Base-by-base conservation (phyloP, 306 rosid genomes). In the Rosa multiflora region DNA sequence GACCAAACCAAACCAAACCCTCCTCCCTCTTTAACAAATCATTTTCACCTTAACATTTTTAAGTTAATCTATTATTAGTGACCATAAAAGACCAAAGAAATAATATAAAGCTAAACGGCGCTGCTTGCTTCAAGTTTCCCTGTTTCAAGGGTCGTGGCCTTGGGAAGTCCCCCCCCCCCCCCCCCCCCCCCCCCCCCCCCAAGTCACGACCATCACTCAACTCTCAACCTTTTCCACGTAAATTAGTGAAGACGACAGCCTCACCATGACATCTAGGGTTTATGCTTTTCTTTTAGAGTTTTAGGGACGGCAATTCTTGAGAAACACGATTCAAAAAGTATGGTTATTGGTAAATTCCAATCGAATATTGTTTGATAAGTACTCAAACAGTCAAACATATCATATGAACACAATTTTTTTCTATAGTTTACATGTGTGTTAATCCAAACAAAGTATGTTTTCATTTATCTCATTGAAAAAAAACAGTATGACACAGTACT, bases 1-100 rank as follows among this genome's bases (percentile, higher is more conserved):
- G 56, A 40, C 77, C 86, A 82, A 75, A 80, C 77, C 86, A 82
- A 75, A 80, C 85, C 81, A 75, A 77, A 82, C 48, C 79, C 62
- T 52, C 72, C 77, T 40, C 77, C 61, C 55, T 56, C 8, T 2
- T 5, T 1, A 73, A 64, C 3, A 43, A 29, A 75, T 8, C 9
- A 68, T 73, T 29, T 72, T 62, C 75, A 15, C 70, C 21, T 46
- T 56, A 44, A 74, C 40, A 56, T 13, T 42, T 40, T 12, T 40
- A 14, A 40, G 61, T 23, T 42, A 39, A 23, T 40, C 12, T 55
- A 37, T 12, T 56, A 17, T 2, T 2, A 26, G 47, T 66, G 70
- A 66, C 47, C 70, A 66, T 66, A 66, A 66, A 66, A 23, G 46
- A 66, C 70, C 70, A 66, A n/a, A 66, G 23, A 35, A 2, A 35